These are phyloP conservation scores for Puccinia triticina DNA, from an alignment of 1,284 basidiomycete species.

Conservation along the genomic window DNA sequence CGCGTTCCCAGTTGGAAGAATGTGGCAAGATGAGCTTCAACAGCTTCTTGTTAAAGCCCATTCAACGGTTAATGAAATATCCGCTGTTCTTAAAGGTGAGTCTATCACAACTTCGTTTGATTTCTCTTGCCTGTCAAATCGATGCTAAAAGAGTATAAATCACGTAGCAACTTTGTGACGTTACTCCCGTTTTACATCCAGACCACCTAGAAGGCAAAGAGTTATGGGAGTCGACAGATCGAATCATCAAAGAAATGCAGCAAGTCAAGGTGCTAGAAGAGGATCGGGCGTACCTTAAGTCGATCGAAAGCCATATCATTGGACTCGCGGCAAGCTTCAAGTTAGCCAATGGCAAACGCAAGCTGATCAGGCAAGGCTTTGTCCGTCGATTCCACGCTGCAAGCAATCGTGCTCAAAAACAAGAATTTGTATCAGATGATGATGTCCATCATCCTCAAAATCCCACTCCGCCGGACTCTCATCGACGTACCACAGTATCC, in stretches of 20 bases:
- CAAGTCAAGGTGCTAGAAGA: conserved; percentile 82
- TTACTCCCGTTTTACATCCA: conserved; percentile 71
- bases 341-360: conserved; percentile 72
- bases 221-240: conserved; percentile 70
- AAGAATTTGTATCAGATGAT: background rate
- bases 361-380: conserved; percentile 66
- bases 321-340: conserved; percentile 66
- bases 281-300: conserved; percentile 73
- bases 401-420: background rate
- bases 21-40: conserved; percentile 70
- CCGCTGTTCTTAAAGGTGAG: conserved; percentile 74
- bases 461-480: background rate
- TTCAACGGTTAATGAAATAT: conserved; percentile 73
- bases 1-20: conserved; percentile 78
- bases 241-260: conserved; percentile 73
- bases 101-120: conserved; percentile 46
- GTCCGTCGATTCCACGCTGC: background rate
- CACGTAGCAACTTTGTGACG: conserved; percentile 68
- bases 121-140: background rate
- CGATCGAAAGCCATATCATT: conserved; percentile 67
- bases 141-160: background rate
- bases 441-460: background rate
- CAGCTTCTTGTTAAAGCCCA: conserved; percentile 73
- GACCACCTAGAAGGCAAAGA: conserved; percentile 72
- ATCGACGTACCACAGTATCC: background rate